A percentile compares a stretch with the other conserved stretches of the same genome.
phyloP scores from a whole-genome alignment of 2,329 filamentous ascomycete genomes.

The Pseudomassariella vexata region DNA sequence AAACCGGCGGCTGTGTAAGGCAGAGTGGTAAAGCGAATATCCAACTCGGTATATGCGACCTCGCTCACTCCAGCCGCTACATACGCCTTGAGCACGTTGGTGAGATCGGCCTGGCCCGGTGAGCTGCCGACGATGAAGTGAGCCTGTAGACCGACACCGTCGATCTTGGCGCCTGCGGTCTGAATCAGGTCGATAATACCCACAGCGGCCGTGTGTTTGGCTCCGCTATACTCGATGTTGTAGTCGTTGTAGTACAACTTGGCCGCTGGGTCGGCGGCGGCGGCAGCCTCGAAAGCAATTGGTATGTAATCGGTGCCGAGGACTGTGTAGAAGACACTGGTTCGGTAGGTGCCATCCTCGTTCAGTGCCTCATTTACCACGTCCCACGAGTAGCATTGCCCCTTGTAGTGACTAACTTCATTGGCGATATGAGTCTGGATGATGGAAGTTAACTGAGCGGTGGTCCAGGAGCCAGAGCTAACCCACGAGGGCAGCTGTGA shows the following conservation, averaged over 20 bases:
- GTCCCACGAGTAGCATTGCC: constrained; percentile 59
- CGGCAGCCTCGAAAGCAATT: constrained; percentile 51
- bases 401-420: constrained; percentile 51
- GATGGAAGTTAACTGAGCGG: constrained; percentile 47
- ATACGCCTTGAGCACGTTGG: constrained; percentile 43
- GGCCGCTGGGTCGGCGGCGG: constrained; percentile 45
- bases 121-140: constrained; percentile 54
- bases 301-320: constrained; percentile 53
- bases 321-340: constrained; percentile 46
- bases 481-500: constrained; percentile 13
- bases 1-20: constrained; percentile 36
- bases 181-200: constrained; percentile 40
- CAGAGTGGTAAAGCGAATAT: constrained; percentile 45
- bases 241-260: constrained; percentile 56
- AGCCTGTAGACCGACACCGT: constrained; percentile 57
- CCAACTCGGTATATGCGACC: constrained; percentile 57
- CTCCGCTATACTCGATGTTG: constrained; percentile 49
- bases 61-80: constrained; percentile 43
- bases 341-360: constrained; percentile 49
- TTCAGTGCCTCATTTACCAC: constrained; percentile 60
- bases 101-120: constrained; percentile 36
- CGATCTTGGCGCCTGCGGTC: constrained; percentile 47
- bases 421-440: constrained; percentile 56
- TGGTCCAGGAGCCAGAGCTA: constrained; percentile 44
- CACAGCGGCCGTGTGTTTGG: constrained; percentile 39